Percentiles rank a stretch among this genome's conserved stretches.
phyloP scores from a whole-genome alignment of 139 green algal genomes.

The Haematococcus sp. region DNA sequence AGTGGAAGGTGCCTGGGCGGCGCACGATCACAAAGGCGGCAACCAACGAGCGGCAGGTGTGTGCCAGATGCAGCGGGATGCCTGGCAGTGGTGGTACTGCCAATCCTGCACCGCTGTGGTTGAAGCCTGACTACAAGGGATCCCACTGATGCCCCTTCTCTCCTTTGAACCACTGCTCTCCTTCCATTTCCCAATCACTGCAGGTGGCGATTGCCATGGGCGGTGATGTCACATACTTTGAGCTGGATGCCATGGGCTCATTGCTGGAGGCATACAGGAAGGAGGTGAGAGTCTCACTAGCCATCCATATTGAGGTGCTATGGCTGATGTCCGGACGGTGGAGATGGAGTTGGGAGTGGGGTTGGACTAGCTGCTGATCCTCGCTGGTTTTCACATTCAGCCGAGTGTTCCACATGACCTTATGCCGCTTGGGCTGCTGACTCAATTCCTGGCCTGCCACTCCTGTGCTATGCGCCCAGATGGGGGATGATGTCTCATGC shows the following conservation, averaged over 20 bases:
- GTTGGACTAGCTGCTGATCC: no score
- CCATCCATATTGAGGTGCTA: no score
- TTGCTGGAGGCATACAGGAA: constrained; percentile 91
- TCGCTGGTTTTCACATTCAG: no score
- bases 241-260: constrained; percentile 84
- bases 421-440: no score
- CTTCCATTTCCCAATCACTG: background rate
- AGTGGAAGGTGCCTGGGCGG: constrained; percentile 91
- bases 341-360: no score
- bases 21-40: constrained; percentile 60
- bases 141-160: background rate
- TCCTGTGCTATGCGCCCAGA: constrained; percentile 8
- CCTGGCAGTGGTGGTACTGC: background rate
- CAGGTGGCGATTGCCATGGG: constrained; percentile 83
- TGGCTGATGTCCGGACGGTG: no score
- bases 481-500: constrained; percentile 85
- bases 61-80: background rate
- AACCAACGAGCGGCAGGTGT: constrained; percentile 78
- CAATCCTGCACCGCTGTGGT: background rate
- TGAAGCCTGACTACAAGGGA: background rate
- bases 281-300: constrained; percentile 66
- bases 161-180: background rate
- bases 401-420: no score
- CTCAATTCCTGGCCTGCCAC: background rate
- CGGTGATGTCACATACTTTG: constrained; percentile 95